Percentiles rank a stretch among this genome's conserved stretches.
These are phyloP conservation scores for Oxytropis ochrocephala DNA, from an alignment of 306 rosid species.

Conservation along the genomic window DNA sequence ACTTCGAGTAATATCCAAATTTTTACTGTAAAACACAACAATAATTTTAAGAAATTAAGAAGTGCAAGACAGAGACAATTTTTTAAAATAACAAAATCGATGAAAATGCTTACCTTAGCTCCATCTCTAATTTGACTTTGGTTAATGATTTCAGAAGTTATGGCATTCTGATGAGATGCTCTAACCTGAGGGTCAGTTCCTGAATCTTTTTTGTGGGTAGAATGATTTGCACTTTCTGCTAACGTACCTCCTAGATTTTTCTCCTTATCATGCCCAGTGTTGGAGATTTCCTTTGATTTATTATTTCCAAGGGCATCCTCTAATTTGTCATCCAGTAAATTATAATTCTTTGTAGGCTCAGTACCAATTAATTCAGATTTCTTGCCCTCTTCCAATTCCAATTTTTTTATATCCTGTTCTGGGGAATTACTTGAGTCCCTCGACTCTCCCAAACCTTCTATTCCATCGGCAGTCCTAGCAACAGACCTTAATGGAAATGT, in stretches of 20 bases:
- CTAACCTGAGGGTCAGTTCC: conserved; percentile 21
- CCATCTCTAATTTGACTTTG: conserved; percentile 32
- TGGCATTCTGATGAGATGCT: conserved; percentile 26
- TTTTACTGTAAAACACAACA: no score
- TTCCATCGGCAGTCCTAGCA: conserved; percentile 21
- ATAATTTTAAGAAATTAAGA: no score
- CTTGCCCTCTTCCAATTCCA: conserved; percentile 16
- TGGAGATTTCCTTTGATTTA: conserved; percentile 16
- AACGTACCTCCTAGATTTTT: conserved; percentile 20
- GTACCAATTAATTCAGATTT: conserved; percentile 23
- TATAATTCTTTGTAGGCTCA: conserved; percentile 15
- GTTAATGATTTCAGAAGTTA: conserved; percentile 27
- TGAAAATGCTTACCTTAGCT: conserved; percentile 55
- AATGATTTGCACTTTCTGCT: conserved; percentile 31
- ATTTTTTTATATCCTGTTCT: conserved; percentile 22
- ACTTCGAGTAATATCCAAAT: no score
- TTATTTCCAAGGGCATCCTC: conserved; percentile 27
- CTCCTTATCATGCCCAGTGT: conserved; percentile 24
- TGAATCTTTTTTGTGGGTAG: conserved; percentile 14
- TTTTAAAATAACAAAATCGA: no score
- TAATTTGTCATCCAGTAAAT: conserved; percentile 24
- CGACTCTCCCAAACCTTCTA: conserved; percentile 30
- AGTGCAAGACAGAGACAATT: no score
- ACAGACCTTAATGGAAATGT: conserved; percentile 60
- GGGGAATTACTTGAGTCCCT: conserved; percentile 17